Base-by-base conservation (phyloP, 257 asterid genomes). In the Solanum lycopersicoides region DNA sequence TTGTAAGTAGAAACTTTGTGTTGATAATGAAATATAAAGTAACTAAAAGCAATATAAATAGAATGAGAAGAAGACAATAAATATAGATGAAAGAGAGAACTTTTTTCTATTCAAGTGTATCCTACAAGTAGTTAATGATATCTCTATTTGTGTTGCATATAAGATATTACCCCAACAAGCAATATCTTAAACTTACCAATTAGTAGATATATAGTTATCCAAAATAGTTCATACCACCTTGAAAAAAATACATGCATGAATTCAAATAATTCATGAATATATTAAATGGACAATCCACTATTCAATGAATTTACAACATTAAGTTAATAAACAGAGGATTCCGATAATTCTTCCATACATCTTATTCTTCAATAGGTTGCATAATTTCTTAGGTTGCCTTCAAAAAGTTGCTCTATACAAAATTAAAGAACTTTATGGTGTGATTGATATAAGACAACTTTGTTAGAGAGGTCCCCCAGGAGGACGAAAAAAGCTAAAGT, bases 361-460 rank as follows among this genome's bases (percentile, higher is more conserved):
- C 82, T 41, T 75, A 76, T 76, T 28, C 83, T 76, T 76, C 14
- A 76, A 42, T 13, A 41, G 35, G 23, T 41, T 42, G 56, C 83
- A 41, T 32, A 39, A 76, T 76, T 41, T 76, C 60, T 76, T n/a
- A n/a, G 83, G 83, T 76, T 76, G 23, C 83, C 82, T 45, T 76
- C 8, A 42, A 42, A 75, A 76, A 28, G 83, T 76, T 42, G 60
- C 4, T 76, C 56, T 76, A 41, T 76, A n/a, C 83, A 76, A 41
- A 76, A 76, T 42, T 76, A 76, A 76, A 76, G 83, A 76, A 76
- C 60, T 42, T 76, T 76, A 76, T n/a, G 60, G 60, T 76, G 60
- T 42, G 83, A 76, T 80, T 84, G 87, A 28, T 68, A 76, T 75
- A 45, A 76, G 85, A 86, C 88, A 86, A 86, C 88, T 86, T 86